These are phyloP conservation scores for Hanseniaspora uvarum DNA, from an alignment of 1,139 yeast genomes.

Conservation along the genomic window DNA sequence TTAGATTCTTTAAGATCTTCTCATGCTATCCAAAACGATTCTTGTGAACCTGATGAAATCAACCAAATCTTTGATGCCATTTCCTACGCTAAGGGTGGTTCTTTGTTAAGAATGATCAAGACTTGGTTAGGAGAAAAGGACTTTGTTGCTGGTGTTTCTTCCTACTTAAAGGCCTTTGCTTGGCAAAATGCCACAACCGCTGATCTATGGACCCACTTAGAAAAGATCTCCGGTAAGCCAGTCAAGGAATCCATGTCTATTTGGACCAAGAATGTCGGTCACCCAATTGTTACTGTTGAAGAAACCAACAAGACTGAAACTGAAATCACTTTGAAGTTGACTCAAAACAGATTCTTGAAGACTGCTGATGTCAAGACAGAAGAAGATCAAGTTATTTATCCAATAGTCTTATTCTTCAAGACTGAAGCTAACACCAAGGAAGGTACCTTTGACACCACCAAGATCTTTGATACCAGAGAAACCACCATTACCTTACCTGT, in stretches of 20 bases:
- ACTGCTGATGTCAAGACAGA: conserved; percentile 70
- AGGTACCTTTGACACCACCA: conserved; percentile 52
- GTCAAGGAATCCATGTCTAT: conserved; percentile 61
- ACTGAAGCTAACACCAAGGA: conserved; percentile 36
- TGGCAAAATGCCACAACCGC: conserved; percentile 69
- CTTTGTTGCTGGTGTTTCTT: conserved; percentile 68
- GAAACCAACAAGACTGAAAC: conserved; percentile 33
- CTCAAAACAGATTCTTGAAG: conserved; percentile 65
- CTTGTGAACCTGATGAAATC: conserved; percentile 67
- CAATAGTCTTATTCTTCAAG: conserved; percentile 71
- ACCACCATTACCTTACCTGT: conserved; percentile 39
- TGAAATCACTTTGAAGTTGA: conserved; percentile 39
- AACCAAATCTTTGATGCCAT: conserved; percentile 82
- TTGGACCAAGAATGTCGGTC: conserved; percentile 80
- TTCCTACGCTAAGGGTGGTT: conserved; percentile 74
- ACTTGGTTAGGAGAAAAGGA: conserved; percentile 63
- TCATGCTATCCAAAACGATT: conserved; percentile 83
- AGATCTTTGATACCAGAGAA: conserved; percentile 49
- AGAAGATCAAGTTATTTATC: conserved; percentile 64
- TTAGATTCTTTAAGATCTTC: conserved; percentile 70
- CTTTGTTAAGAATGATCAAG: conserved; percentile 68
- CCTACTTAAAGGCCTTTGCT: conserved; percentile 58
- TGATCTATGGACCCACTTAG: conserved; percentile 70
- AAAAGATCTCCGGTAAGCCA: conserved; percentile 65
- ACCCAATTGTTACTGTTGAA: conserved; percentile 61